phyloP scores from a whole-genome alignment of 2,329 filamentous ascomycete species.

The Fusarium multiceps region DNA sequence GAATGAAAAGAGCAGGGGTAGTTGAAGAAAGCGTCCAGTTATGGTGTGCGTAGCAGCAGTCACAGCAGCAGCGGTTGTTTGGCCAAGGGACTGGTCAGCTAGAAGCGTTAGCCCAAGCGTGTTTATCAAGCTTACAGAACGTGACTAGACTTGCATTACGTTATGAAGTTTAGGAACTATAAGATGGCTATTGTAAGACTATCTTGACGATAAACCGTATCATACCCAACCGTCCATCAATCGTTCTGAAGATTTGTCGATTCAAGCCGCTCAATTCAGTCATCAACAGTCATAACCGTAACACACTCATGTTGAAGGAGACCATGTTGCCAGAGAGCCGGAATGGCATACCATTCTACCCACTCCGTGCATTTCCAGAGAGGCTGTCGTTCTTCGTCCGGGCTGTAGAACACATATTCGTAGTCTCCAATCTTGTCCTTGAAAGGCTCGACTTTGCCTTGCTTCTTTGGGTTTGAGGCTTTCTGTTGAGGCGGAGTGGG shows the following conservation, averaged over 20 bases:
- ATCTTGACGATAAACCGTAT: background rate
- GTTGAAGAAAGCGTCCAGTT: no score
- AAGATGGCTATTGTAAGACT: no score
- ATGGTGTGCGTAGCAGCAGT: no score
- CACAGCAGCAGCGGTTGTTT: no score
- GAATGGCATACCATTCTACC: background rate
- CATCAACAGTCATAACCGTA: no score
- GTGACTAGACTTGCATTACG: no score
- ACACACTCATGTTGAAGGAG: background rate
- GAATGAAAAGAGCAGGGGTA: conserved; percentile 91
- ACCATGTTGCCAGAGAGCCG: background rate
- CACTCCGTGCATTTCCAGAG: conserved; percentile 7
- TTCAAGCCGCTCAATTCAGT: no score
- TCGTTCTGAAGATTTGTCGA: background rate
- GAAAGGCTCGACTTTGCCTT: background rate
- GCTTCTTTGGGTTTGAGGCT: background rate
- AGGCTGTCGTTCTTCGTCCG: background rate
- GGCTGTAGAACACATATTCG: background rate
- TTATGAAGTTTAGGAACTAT: no score
- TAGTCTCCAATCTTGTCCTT: rapidly evolving
- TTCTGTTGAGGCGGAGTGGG: background rate
- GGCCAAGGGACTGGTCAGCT: no score
- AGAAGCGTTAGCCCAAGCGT: no score
- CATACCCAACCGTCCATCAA: background rate
- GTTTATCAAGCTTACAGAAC: no score